A percentile compares a stretch with the other conserved stretches of the same genome.
Conservation (phyloP, 805 yeast genomes). For the Kodamaea neixiangensis region DNA sequence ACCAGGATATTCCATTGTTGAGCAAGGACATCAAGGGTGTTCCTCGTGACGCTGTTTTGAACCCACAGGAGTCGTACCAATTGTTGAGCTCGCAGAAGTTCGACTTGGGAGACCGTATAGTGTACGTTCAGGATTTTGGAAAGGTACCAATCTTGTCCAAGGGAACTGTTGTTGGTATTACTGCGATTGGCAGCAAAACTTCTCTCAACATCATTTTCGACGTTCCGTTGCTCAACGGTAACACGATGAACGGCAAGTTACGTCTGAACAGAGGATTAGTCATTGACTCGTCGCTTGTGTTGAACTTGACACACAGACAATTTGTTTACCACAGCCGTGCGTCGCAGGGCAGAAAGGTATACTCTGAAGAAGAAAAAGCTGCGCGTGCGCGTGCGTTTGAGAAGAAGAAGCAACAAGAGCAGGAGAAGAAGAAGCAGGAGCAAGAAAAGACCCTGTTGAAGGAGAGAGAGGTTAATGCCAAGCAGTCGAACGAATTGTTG, state of each 20-base stretch:
- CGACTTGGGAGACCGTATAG: slow-evolving; percentile 85
- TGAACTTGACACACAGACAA: slow-evolving; percentile 76
- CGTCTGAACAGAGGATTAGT: slow-evolving; percentile 79
- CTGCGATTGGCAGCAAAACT: slow-evolving; percentile 58
- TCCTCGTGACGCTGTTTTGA: slow-evolving; percentile 79
- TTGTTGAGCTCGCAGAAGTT: slow-evolving; percentile 74
- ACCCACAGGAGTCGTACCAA: slow-evolving; percentile 72
- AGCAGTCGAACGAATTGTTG: slow-evolving; percentile 33
- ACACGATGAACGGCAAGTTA: slow-evolving; percentile 75
- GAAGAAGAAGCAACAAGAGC: slow-evolving; percentile 9
- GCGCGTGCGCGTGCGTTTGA: slow-evolving; percentile 11
- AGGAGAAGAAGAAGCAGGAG: slow-evolving; percentile 8
- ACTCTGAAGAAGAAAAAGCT: slow-evolving; percentile 24
- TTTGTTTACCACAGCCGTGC: slow-evolving; percentile 74
- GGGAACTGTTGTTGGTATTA: slow-evolving; percentile 83
- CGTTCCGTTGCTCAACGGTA: slow-evolving; percentile 78
- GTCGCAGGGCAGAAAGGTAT: slow-evolving; percentile 42
- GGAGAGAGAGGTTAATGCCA: slow-evolving; percentile 17
- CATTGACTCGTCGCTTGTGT: slow-evolving; percentile 76
- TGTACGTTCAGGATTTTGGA: slow-evolving; percentile 82
- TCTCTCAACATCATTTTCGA: slow-evolving; percentile 84
- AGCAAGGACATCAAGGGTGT: slow-evolving; percentile 71
- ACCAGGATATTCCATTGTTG: slow-evolving; percentile 46
- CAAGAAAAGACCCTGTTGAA: slow-evolving; percentile 11
- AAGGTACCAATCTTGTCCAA: slow-evolving; percentile 83